These are phyloP conservation scores for Endocarpon pusillum DNA, from an alignment of 495 filamentous ascomycete genomes.

Conservation along the genomic window DNA sequence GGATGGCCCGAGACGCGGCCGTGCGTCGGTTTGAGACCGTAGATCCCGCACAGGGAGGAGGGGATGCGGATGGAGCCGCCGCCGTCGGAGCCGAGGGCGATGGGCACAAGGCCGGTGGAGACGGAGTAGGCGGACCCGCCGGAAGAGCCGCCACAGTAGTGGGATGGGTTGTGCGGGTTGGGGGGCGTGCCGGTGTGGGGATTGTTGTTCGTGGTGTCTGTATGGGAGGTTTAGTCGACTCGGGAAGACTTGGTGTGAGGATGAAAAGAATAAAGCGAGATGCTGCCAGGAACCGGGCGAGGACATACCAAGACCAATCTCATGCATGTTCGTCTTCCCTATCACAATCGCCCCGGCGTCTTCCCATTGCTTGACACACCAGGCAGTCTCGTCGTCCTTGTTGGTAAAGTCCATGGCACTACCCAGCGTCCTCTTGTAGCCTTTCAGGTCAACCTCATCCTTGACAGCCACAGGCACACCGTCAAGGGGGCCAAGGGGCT, in stretches of 20 bases:
- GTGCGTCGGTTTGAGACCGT: conserved; percentile 74
- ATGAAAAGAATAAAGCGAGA: not conserved
- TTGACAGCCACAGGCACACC: conserved; percentile 76
- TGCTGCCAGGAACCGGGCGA: not conserved
- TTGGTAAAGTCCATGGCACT: conserved; percentile 36
- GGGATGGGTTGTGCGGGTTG: conserved; percentile 65
- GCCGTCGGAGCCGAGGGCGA: conserved; percentile 72
- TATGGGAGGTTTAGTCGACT: not conserved
- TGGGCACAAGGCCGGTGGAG: conserved; percentile 56
- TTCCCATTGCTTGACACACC: conserved; percentile 59
- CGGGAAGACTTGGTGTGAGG: not conserved
- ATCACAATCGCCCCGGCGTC: conserved; percentile 68
- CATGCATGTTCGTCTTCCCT: conserved; percentile 86
- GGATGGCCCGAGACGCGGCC: conserved; percentile 52
- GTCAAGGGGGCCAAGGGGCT: conserved; percentile 50
- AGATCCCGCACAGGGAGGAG: conserved; percentile 66
- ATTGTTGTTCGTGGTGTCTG: conserved; percentile 73
- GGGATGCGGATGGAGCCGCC: conserved; percentile 79
- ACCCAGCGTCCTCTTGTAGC: conserved; percentile 51
- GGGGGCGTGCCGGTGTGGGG: conserved; percentile 60
- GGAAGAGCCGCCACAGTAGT: conserved; percentile 82
- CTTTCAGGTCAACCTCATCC: conserved; percentile 64
- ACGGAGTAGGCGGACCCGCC: conserved; percentile 72
- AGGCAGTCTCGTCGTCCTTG: conserved; percentile 37
- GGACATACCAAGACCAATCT: conserved; percentile 52